These are phyloP conservation scores for Lobosporangium transversale DNA, from an alignment of 192 early-diverging fungal genomes.

Conservation along the genomic window DNA sequence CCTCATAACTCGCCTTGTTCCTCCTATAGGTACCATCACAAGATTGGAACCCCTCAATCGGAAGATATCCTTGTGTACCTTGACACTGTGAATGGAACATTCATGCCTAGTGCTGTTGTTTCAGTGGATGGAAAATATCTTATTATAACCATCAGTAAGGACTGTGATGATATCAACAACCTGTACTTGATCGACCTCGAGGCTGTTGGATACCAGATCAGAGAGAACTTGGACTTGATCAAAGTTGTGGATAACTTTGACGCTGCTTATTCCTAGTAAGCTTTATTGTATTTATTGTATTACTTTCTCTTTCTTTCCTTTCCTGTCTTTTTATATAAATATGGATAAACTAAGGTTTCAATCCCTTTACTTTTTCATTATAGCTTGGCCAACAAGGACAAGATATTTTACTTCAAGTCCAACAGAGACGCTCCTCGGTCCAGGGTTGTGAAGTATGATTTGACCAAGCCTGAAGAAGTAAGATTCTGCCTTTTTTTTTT, in stretches of 20 bases:
- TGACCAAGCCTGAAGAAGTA: conserved; percentile 62
- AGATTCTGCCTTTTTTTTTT: background rate
- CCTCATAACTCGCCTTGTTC: too few relatives aligned
- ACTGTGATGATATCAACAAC: conserved; percentile 60
- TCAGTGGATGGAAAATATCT: conserved; percentile 72
- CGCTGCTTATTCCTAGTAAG: conserved; percentile 55
- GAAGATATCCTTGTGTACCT: conserved; percentile 69
- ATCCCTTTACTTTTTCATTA: too few relatives aligned
- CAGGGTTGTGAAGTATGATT: conserved; percentile 70
- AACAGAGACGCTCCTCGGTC: conserved; percentile 68
- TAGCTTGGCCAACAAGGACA: conserved; percentile 67
- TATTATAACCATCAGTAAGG: conserved; percentile 55
- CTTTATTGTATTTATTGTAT: background rate
- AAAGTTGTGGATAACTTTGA: conserved; percentile 66
- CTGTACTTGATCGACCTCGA: conserved; percentile 56
- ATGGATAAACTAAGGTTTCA: too few relatives aligned
- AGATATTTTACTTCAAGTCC: conserved; percentile 70
- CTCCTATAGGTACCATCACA: conserved; percentile 66
- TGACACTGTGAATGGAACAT: conserved; percentile 59
- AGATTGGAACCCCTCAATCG: conserved; percentile 65
- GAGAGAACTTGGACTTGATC: conserved; percentile 39
- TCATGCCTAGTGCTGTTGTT: conserved; percentile 28
- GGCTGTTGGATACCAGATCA: conserved; percentile 16
- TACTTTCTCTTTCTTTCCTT: background rate
- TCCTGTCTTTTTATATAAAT: too few relatives aligned